Evolutionary conservation across 768 basidiomycete species (phyloP).

Genomic region (Lactarius quietus): DNA sequence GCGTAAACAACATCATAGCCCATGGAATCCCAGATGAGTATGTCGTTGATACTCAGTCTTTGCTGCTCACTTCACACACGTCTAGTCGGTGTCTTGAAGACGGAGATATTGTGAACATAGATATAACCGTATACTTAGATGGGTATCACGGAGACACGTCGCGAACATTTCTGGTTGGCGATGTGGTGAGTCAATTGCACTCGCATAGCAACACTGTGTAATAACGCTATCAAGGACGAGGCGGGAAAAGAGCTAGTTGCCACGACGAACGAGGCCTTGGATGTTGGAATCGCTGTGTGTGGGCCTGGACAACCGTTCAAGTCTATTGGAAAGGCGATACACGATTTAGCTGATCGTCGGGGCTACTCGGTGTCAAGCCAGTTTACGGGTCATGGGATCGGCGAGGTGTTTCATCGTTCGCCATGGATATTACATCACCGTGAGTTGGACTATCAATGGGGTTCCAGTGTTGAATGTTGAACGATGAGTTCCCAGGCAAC

Average conservation of each 20-base stretch:
- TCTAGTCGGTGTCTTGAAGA: slow-evolving; percentile 74
- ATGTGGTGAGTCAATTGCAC: slow-evolving; percentile 51
- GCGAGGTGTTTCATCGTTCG: slow-evolving; percentile 68
- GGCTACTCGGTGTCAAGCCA: slow-evolving; percentile 65
- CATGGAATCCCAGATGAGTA: slow-evolving; percentile 94
- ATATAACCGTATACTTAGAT: slow-evolving; percentile 79
- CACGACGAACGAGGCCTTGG: slow-evolving; percentile 60
- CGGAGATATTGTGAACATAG: slow-evolving; percentile 86
- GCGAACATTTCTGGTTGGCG: slow-evolving; percentile 74
- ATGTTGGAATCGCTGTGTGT: slow-evolving; percentile 69
- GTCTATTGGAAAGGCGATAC: slow-evolving; percentile 69
- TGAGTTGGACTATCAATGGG: slow-evolving; percentile 35
- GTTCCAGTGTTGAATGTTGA: slow-evolving; percentile 2
- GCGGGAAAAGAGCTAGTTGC: slow-evolving; percentile 62
- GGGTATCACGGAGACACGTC: slow-evolving; percentile 92
- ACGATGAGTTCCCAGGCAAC: slow-evolving; percentile 51
- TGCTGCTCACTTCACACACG: slow-evolving; percentile 1
- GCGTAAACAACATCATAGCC: slow-evolving; percentile 81
- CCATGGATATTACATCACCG: slow-evolving; percentile 83
- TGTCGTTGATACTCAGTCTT: slow-evolving; percentile 28
- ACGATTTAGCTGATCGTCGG: slow-evolving; percentile 40
- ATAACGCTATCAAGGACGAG: slow-evolving; percentile 49
- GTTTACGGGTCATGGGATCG: slow-evolving; percentile 88
- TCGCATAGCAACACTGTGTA: not conserved
- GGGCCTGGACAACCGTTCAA: slow-evolving; percentile 67